Evolutionary conservation across 371 early-diverging fungal species (phyloP), one percentile per base, ranked within the genome.

Genomic region (Syncephalastrum sp.): DNA sequence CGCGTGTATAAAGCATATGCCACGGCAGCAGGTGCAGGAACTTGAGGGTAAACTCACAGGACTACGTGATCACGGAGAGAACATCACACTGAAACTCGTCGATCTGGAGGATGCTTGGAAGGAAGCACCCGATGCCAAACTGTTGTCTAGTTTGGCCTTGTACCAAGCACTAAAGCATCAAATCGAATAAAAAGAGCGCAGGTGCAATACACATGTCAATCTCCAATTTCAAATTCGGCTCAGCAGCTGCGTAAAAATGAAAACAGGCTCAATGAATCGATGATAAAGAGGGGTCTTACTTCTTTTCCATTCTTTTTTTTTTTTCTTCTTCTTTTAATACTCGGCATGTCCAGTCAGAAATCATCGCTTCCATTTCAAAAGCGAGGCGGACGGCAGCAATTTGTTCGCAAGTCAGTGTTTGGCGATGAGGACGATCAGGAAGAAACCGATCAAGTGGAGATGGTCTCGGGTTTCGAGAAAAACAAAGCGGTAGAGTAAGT

Each of bases 21-120:
- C 70, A 0, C 56, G 59, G 23, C 47, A 66, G 1, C 78, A 91
- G 19, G 72, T 91, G 2, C 58, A 72, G 13, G 60, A 63, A 6
- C 61, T 94, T 12, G 81, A 84, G 61, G 91, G 86, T 5, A 82
- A 81, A 56, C 57, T 91, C 13, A 75, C 85, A 15, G 93, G 94
- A 3, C 67, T 91, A 23, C 72, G 88, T n/a, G 84, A 85, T 6
- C 78, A 86, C 42, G 94, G 92, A 12, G 94, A 94, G 68, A 79
- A 72, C 14, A 94, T 94, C 51, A 78, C 85, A 1, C 53, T 93
- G 21, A 75, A 82, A 29, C 53, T 93, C 19, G 86, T 88, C 1
- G 60, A 77, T 6, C 61, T 92, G 53, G 74, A 80, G 46, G 79
- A 90, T 21, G 80, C 88, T 10, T 91, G 88, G 85, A 74, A 74